A percentile compares a stretch with the other conserved stretches of the same genome.
Evolutionary conservation across 1,139 yeast species (phyloP).

Genomic region (Arxiozyma bovina): DNA sequence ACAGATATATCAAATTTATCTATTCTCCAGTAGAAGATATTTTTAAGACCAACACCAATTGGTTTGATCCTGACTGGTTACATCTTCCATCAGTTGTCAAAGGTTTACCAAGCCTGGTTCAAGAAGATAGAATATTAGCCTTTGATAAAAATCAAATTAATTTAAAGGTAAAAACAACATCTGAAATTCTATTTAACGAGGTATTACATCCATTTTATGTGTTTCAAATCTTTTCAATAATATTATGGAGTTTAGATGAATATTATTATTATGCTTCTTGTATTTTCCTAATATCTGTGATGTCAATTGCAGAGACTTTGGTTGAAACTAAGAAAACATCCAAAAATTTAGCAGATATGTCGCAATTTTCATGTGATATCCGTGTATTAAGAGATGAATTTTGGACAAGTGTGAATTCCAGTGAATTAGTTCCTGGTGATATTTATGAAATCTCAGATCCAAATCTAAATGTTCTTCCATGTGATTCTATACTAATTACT

Average conservation of each 20-base stretch:
- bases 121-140: conserved; percentile 59
- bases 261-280: conserved; percentile 91
- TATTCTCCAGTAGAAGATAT: conserved; percentile 83
- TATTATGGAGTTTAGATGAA: conserved; percentile 85
- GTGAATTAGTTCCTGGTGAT: conserved; percentile 94
- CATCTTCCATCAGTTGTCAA: conserved; percentile 47
- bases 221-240: conserved; percentile 84
- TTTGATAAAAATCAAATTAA: conserved; percentile 74
- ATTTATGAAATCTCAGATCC: conserved; percentile 88
- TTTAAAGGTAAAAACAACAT: conserved; percentile 61
- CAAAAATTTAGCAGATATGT: conserved; percentile 61
- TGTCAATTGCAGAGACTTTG: conserved; percentile 71
- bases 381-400: conserved; percentile 89
- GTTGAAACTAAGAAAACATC: conserved; percentile 76
- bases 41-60: conserved; percentile 71
- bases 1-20: conserved; percentile 73
- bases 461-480: conserved; percentile 60
- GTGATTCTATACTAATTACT: conserved; percentile 76
- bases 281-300: conserved; percentile 73
- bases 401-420: conserved; percentile 76
- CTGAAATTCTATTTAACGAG: conserved; percentile 69
- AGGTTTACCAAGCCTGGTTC: conserved; percentile 64
- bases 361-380: conserved; percentile 66
- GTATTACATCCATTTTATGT: conserved; percentile 90
- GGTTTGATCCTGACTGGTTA: conserved; percentile 78